Evolutionary conservation across 108 stramenopile genomes (phyloP).

Genomic region (Fragilariopsis cylindrus): DNA sequence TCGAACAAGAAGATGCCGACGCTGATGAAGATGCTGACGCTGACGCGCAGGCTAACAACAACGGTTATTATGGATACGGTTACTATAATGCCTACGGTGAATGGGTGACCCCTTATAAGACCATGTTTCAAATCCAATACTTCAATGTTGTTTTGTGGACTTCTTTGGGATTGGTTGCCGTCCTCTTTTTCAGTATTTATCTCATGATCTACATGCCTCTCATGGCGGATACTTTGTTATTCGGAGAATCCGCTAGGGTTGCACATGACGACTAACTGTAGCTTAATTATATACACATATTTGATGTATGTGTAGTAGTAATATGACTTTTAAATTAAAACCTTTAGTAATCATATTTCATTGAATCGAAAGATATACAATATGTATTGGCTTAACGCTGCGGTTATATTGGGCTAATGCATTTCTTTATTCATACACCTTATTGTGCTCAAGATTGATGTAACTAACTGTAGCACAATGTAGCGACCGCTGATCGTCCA

Average conservation of each 20-base stretch:
- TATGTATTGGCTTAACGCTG: too few species aligned
- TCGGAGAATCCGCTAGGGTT: slow-evolving; percentile 79
- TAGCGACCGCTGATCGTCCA: too few species aligned
- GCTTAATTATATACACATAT: background rate
- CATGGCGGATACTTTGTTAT: slow-evolving; percentile 78
- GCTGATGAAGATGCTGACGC: slow-evolving; percentile 33
- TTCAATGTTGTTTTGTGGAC: slow-evolving; percentile 90
- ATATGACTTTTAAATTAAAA: too few species aligned
- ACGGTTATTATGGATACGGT: slow-evolving; percentile 63
- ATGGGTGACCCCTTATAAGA: slow-evolving; percentile 66
- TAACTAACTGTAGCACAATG: too few species aligned
- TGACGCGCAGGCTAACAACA: slow-evolving; percentile 31
- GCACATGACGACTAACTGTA: slow-evolving; percentile 47
- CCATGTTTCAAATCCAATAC: slow-evolving; percentile 90
- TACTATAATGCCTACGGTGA: slow-evolving; percentile 65
- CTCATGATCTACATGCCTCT: slow-evolving; percentile 81
- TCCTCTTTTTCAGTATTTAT: slow-evolving; percentile 62
- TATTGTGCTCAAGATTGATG: too few species aligned
- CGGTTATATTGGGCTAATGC: too few species aligned
- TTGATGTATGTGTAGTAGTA: too few species aligned
- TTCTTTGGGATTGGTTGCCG: slow-evolving; percentile 59
- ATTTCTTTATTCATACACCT: too few species aligned
- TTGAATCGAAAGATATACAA: too few species aligned
- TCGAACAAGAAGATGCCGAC: slow-evolving; percentile 25
- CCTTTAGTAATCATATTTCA: too few species aligned